Base-by-base conservation (phyloP, 306 rosid genomes). In the Cicer chorassanicum region DNA sequence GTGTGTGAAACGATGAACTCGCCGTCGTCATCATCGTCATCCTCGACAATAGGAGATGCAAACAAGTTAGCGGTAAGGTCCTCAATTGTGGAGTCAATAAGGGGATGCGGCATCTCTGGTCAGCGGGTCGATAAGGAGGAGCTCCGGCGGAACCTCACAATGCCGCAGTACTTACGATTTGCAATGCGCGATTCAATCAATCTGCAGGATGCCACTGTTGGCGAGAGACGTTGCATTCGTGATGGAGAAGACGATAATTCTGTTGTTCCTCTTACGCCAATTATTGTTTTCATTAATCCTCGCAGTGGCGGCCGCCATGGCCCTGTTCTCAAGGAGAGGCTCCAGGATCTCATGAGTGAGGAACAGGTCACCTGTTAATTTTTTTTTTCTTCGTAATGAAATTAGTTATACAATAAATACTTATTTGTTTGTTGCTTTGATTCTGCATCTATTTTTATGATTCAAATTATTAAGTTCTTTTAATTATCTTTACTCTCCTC, bases 301-400 rank as follows among this genome's bases (percentile, higher is more conserved):
- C 79, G 60, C 0, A 95, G 99, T 62, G 99, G 99, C 14, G 99
- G 98, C 0, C 88, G 99, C 9, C 87, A 83, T 4, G 98, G 99
- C 1, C 89, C 91, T 0, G 56, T 78, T 69, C 99, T 95, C 15
- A 95, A 85, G 84, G 93, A 89, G 75, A 84, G 91, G 83, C 96
- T 95, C 24, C 91, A 86, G 78, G 76, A 80, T 70, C 68, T 92
- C 60, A 89, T 95, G 82, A 82, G 97, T 14, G 97, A 87, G 75
- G 98, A 92, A 74, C 99, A 95, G 97, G 99, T 93, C 9, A 10
- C 9, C 0, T 11, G 0, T 62, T 62, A 4, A 4, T 46, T 14
- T 42, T 9, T 11, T 15, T 2, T 7, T 70, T 75, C 3, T 65
- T 18, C 12, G 4, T 60, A 9, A 63, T 60, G 0, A 2, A 39